A percentile compares a stretch with the other conserved stretches of the same genome.
These are phyloP conservation scores for Coemansia sp. DNA, from an alignment of 192 early-diverging fungal genomes.

Conservation along the genomic window DNA sequence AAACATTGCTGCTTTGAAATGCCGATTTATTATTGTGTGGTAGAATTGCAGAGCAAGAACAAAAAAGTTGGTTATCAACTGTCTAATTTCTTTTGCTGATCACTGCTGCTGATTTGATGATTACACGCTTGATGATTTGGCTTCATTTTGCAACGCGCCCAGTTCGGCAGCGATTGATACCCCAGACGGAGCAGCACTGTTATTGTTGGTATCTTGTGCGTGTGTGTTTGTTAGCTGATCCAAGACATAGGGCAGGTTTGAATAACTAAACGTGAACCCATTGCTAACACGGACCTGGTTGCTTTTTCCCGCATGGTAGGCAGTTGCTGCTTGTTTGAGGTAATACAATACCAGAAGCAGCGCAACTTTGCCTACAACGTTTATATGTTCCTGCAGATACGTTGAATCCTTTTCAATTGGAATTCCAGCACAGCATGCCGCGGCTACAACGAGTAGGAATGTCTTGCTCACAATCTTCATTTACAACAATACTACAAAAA, in stretches of 20 bases:
- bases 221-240: background rate
- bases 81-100: background rate
- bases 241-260: slow-evolving; percentile 14
- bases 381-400: background rate
- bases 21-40: slow-evolving; percentile 2
- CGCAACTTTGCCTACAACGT: background rate
- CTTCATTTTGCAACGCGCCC: slow-evolving; percentile 11
- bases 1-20: slow-evolving; percentile 23
- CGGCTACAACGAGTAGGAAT: background rate
- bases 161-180: background rate
- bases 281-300: slow-evolving; percentile 1
- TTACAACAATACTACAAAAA: background rate
- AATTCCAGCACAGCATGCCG: background rate
- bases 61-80: background rate
- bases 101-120: background rate
- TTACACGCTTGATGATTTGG: slow-evolving; percentile 11
- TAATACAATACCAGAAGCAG: slow-evolving; percentile 18
- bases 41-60: background rate
- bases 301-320: slow-evolving; percentile 3
- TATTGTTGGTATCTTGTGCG: background rate
- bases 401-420: background rate
- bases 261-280: slow-evolving; percentile 18
- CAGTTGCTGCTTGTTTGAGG: slow-evolving; percentile 9
- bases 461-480: background rate
- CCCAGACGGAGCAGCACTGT: background rate